A percentile compares a stretch with the other conserved stretches of the same genome.
Conservation (phyloP, 495 filamentous ascomycete genomes). For the Talaromyces ruber region DNA sequence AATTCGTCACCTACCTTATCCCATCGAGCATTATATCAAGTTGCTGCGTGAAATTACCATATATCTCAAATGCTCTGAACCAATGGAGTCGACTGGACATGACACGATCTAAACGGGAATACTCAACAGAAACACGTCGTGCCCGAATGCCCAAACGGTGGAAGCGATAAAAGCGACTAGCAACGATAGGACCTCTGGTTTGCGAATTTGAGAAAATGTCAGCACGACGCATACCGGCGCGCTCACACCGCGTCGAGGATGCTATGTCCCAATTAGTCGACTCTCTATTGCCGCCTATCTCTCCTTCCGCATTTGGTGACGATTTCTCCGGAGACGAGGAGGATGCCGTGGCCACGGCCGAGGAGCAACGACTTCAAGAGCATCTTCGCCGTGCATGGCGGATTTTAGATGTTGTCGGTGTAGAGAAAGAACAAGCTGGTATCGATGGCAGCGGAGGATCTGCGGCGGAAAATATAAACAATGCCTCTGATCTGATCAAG, state of each 20-base stretch:
- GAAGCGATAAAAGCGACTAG: background rate
- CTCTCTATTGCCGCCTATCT: slow-evolving; percentile 33
- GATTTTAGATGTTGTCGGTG: slow-evolving; percentile 20
- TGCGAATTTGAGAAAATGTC: slow-evolving; percentile 19
- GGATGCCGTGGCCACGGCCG: slow-evolving; percentile 30
- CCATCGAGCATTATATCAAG: background rate
- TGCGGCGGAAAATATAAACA: slow-evolving; percentile 58
- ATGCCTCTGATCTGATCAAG: slow-evolving; percentile 87
- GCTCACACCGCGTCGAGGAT: slow-evolving; percentile 44
- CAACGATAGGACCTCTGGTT: background rate
- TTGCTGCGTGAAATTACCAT: background rate
- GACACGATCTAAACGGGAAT: background rate
- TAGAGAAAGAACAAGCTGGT: background rate
- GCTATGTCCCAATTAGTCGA: slow-evolving; percentile 49
- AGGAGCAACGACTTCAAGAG: slow-evolving; percentile 34
- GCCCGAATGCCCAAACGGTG: background rate
- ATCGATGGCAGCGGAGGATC: slow-evolving; percentile 23
- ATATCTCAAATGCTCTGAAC: background rate
- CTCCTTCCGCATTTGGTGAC: slow-evolving; percentile 22
- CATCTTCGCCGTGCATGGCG: slow-evolving; percentile 38
- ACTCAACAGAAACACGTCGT: background rate
- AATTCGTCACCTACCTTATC: background rate
- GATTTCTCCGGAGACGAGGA: slow-evolving; percentile 33
- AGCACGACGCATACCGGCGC: slow-evolving; percentile 21
- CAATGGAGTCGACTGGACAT: background rate